Conservation (phyloP, 2,329 filamentous ascomycete genomes). For the Penicillium sp. region DNA sequence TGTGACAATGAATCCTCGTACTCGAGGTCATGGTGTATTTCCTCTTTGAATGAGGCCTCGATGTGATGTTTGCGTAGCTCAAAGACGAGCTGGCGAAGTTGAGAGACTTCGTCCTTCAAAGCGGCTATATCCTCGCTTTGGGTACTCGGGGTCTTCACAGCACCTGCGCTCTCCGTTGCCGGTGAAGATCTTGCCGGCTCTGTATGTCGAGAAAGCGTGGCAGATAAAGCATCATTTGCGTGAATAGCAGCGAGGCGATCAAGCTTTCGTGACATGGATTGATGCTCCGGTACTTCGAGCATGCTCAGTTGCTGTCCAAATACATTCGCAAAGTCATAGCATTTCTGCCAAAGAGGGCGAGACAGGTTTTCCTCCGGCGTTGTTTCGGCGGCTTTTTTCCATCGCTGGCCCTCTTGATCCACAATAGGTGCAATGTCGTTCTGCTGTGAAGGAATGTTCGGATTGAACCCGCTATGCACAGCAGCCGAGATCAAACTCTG, state of each 20-base stretch:
- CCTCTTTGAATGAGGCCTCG: conserved; percentile 14
- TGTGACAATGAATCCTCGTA: conserved; percentile 13
- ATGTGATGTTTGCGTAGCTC: conserved; percentile 31
- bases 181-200: background rate
- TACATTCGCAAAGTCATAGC: conserved; percentile 37
- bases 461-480: conserved; percentile 42
- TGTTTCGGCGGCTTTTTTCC: conserved; percentile 33
- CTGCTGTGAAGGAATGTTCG: conserved; percentile 31
- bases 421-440: conserved; percentile 31
- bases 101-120: conserved; percentile 36
- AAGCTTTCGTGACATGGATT: conserved; percentile 21
- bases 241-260: conserved; percentile 31
- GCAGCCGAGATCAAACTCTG: conserved; percentile 41
- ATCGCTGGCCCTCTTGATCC: conserved; percentile 33
- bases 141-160: conserved; percentile 5
- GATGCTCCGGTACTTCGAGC: conserved; percentile 22
- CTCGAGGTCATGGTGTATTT: conserved; percentile 11
- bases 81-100: conserved; percentile 37
- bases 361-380: conserved; percentile 23
- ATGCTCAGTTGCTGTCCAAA: conserved; percentile 35
- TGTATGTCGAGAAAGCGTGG: conserved; percentile 21
- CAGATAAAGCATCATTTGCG: conserved; percentile 30
- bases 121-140: conserved; percentile 31
- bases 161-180: background rate
- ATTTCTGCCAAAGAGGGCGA: conserved; percentile 38